phyloP scores from a whole-genome alignment of 805 yeast species.

The Candida ficus region DNA sequence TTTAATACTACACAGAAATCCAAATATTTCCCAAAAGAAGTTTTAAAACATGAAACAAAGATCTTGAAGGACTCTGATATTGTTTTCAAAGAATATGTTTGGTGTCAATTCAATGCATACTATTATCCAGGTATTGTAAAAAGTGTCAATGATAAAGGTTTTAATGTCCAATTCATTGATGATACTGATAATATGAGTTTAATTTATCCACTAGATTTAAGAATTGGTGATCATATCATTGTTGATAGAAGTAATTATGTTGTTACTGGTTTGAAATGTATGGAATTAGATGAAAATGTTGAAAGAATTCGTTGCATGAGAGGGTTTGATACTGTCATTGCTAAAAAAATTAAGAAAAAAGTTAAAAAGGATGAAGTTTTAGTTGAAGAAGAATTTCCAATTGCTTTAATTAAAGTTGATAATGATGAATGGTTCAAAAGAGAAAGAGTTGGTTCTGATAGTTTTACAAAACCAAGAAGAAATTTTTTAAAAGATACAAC shows the following conservation, averaged over 20 bases:
- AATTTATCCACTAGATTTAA: slow-evolving; percentile 40
- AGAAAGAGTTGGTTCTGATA: slow-evolving; percentile 24
- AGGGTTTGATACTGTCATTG: slow-evolving; percentile 50
- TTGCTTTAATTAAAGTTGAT: slow-evolving; percentile 29
- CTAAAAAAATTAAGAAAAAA: slow-evolving; percentile 24
- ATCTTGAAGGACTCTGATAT: slow-evolving; percentile 27
- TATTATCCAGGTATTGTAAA: slow-evolving; percentile 46
- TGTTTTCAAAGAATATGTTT: slow-evolving; percentile 36
- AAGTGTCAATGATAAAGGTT: slow-evolving; percentile 24
- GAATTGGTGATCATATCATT: slow-evolving; percentile 50
- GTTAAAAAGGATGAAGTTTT: slow-evolving; percentile 8
- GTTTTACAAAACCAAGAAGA: slow-evolving; percentile 10
- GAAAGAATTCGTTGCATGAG: slow-evolving; percentile 46
- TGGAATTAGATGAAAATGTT: slow-evolving; percentile 10
- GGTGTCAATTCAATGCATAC: slow-evolving; percentile 47
- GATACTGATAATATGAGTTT: slow-evolving; percentile 25
- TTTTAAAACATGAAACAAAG: slow-evolving; percentile 6
- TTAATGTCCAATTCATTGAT: slow-evolving; percentile 36
- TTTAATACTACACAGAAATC: neutral
- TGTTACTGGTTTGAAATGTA: slow-evolving; percentile 43
- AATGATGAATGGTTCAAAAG: slow-evolving; percentile 31
- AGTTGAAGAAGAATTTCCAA: slow-evolving; percentile 18
- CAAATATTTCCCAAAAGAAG: slow-evolving; percentile 6
- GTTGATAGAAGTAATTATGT: slow-evolving; percentile 31
- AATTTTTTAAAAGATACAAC: slow-evolving; percentile 10